A percentile compares a stretch with the other conserved stretches of the same genome.
Conservation (phyloP, 2,329 filamentous ascomycete species). For the Paecilomyces fulvus region DNA sequence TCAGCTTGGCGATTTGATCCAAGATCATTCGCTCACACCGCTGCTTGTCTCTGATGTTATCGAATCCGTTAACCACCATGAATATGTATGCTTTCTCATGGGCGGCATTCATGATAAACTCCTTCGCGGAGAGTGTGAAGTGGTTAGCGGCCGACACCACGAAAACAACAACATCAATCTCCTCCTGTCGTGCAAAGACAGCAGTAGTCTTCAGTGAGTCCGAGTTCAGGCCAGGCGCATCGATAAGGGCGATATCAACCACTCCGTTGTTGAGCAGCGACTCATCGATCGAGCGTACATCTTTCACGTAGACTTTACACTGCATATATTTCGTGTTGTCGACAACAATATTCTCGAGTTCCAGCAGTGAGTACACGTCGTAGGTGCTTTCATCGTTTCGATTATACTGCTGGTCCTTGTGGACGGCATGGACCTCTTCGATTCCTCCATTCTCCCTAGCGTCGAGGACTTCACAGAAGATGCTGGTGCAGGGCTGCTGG, state of each 20-base stretch:
- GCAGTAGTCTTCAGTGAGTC: conserved; percentile 97
- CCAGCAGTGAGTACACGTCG: conserved; percentile 67
- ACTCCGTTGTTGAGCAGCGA: conserved; percentile 95
- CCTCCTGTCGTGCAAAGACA: conserved; percentile 92
- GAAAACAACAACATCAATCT: conserved; percentile 98
- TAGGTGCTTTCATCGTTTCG: conserved; percentile 91
- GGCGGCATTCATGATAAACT: conserved; percentile 93
- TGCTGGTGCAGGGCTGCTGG: conserved; percentile 94
- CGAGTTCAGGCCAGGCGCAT: conserved; percentile 89
- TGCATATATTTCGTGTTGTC: conserved; percentile 85
- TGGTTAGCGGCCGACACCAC: conserved; percentile 97
- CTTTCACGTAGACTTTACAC: conserved; percentile 95
- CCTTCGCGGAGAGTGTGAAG: conserved; percentile 94
- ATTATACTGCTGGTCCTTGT: conserved; percentile 70
- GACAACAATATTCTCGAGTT: conserved; percentile 80
- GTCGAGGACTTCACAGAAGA: conserved; percentile 96
- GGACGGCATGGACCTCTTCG: conserved; percentile 93
- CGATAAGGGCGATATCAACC: conserved; percentile 94
- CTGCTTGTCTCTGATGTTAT: conserved; percentile 84
- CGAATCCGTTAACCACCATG: conserved; percentile 96
- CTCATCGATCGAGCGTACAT: conserved; percentile 80
- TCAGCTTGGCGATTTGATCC: conserved; percentile 80
- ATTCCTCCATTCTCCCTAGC: conserved; percentile 80
- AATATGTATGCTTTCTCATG: conserved; percentile 98
- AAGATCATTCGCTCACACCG: conserved; percentile 88